Base-by-base conservation (phyloP, 306 rosid genomes). In the Quercus aquifolioides region DNA sequence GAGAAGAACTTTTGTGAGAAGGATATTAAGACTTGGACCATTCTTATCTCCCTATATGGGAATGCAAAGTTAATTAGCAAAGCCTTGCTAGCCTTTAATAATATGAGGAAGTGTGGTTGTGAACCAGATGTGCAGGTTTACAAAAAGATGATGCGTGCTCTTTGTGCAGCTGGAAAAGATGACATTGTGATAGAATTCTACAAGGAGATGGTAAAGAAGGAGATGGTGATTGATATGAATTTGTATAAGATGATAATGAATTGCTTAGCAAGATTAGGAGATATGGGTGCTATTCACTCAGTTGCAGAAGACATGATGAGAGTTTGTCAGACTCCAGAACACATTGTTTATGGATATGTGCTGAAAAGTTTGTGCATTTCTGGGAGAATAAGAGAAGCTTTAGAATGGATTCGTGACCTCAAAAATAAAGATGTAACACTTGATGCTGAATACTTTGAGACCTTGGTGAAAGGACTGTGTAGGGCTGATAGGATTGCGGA, bases 181-280 rank as follows among this genome's bases (percentile, higher is more conserved):
- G 97, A 94, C 20, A 79, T 92, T 80, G 98, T 92, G 3, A 81
- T 91, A 88, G 99, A 95, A 78, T 92, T 95, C 80, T 92, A 95
- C 85, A 88, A 79, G 80, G 99, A 91, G 55, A 90, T 90, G 97
- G 64, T 84, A 58, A 74, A 52, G 82, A 86, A 95, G 83, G 94
- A 83, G 28, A 73, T 89, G 81, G 84, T 75, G 51, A 86, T 91
- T 82, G 89, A 85, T 83, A 35, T 87, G 65, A 79, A 82, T 75
- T 68, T 84, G 77, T 86, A 83, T 79, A 84, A 84, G 86, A 73
- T 82, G 80, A 80, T 95, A 11, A 63, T 95, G 87, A 90, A 85
- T 69, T 87, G 90, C 82, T 9, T 89, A 76, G 92, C 92, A 20
- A 86, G 82, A 78, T 83, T 81, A 60, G 94, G 95, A 84, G 94